Conservation (phyloP, 352 stramenopile genomes). For the Thraustochytrium sp. region DNA sequence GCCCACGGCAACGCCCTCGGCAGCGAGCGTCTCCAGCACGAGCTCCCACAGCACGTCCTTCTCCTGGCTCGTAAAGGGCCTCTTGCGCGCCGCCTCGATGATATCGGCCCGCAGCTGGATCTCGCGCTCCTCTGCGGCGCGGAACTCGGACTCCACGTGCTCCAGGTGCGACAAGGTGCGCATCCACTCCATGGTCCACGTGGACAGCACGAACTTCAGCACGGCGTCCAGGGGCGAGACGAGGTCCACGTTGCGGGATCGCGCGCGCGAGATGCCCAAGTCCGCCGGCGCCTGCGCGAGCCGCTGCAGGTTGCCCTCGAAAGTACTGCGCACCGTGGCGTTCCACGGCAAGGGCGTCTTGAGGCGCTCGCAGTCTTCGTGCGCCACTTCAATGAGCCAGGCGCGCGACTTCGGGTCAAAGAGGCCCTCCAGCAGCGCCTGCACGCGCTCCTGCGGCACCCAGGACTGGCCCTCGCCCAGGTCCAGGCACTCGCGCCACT, state of each 20-base stretch:
- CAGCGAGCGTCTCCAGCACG: background rate
- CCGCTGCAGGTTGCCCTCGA: background rate
- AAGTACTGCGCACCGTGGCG: background rate
- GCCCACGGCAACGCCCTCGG: too few relatives aligned
- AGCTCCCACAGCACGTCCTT: background rate
- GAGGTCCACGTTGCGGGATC: background rate
- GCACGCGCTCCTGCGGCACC: background rate
- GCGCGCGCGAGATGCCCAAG: background rate
- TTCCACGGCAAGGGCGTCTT: conserved; percentile 5
- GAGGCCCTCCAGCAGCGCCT: background rate
- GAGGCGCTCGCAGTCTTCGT: background rate
- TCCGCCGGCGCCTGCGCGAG: background rate
- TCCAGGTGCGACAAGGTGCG: background rate
- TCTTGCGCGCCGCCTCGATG: background rate
- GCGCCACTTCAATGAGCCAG: background rate
- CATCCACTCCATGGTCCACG: conserved; percentile 2
- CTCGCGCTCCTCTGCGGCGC: background rate
- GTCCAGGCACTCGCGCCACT: background rate
- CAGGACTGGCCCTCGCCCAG: background rate
- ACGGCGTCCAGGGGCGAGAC: background rate
- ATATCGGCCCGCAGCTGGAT: background rate
- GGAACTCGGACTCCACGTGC: background rate
- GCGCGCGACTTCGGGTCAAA: background rate
- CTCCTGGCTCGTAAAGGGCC: background rate
- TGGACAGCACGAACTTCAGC: background rate